Evolutionary conservation across 1,139 yeast genomes (phyloP), one percentile per base, ranked within the genome.

Genomic region (Debaryomycetaceae sp.): DNA sequence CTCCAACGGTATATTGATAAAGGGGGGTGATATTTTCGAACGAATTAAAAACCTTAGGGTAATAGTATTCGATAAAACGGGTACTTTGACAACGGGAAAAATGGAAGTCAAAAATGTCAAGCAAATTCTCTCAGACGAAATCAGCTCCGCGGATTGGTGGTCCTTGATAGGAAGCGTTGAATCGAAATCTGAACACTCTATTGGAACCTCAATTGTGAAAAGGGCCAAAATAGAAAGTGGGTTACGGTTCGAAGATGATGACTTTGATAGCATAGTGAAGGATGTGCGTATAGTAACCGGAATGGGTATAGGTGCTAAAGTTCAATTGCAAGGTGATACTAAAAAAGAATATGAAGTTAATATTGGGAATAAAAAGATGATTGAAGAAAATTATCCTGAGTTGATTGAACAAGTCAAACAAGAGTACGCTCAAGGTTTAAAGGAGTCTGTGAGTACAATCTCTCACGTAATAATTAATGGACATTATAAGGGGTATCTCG

Each of bases 11-110:
- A 86, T 92, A 9, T 70, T 94, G 41, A 86, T 94, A 53, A 92
- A 92, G 62, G 96, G 98, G 37, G 98, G 98, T 17, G 95, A 86
- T 41, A 78, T 87, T 9, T 74, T 94, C 45, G 98, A 94, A 58
- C 75, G 70, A 39, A 84, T 95, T 6, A 78, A 79, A 51, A 64
- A 73, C 14, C 70, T 89, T 30, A 75, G 83, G 45, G 73, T 81
- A 4, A 78, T 92, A 18, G 68, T 94, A 29, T 91, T 94, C 59
- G 98, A 94, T 64, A 94, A 94, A 61, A 94, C 99, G 0, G 98
- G 98, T 2, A 94, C 98, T 0, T 69, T 94, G 37, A 94, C 99
- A 0, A 70, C 84, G 1, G 98, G 98, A 9, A 67, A 76, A 36
- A 87, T 94, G 95, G 64, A 63, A 7, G 79, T 87, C 3, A 62